A percentile compares a stretch with the other conserved stretches of the same genome.
Evolutionary conservation across 2,329 filamentous ascomycete genomes (phyloP).

Genomic region (Aaosphaeria arxii): DNA sequence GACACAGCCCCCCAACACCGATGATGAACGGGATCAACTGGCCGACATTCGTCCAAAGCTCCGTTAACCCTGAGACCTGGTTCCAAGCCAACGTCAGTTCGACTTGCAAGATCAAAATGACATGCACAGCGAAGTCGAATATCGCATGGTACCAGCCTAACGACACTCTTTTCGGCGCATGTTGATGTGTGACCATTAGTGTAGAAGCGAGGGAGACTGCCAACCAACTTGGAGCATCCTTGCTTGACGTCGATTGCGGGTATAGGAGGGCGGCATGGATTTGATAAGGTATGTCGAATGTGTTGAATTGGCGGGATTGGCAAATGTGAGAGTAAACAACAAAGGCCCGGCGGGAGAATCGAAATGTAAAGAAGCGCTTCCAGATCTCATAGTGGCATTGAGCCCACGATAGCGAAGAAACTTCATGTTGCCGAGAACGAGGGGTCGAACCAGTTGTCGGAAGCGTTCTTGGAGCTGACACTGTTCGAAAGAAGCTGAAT

Average conservation of each 20-base stretch:
- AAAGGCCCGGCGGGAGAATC: conserved; percentile 1
- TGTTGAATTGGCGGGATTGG: conserved; percentile 1
- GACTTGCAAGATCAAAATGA: conserved; percentile 11
- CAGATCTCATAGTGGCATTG: not conserved
- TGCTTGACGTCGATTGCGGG: too few species aligned
- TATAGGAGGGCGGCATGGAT: conserved; percentile 5
- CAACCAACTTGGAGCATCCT: not conserved
- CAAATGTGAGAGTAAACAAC: conserved; percentile 3
- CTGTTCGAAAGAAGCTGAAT: not conserved
- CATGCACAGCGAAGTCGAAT: conserved; percentile 7
- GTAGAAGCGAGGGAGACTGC: conserved; percentile 1
- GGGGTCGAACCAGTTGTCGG: too few species aligned
- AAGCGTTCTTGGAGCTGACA: not conserved
- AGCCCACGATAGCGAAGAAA: not conserved
- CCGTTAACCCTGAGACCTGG: conserved; percentile 4
- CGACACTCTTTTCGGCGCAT: conserved; percentile 7
- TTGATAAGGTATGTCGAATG: conserved; percentile 5
- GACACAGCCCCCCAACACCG: too few species aligned
- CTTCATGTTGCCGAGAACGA: not conserved
- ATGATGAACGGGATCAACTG: conserved; percentile 15
- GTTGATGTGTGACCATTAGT: conserved; percentile 1
- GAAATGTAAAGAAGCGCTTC: conserved; percentile 3
- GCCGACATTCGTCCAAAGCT: conserved; percentile 8
- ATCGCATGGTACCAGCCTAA: conserved; percentile 6
- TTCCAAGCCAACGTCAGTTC: conserved; percentile 14